Evolutionary conservation across 768 basidiomycete genomes (phyloP).

Genomic region (Galerina marginata): DNA sequence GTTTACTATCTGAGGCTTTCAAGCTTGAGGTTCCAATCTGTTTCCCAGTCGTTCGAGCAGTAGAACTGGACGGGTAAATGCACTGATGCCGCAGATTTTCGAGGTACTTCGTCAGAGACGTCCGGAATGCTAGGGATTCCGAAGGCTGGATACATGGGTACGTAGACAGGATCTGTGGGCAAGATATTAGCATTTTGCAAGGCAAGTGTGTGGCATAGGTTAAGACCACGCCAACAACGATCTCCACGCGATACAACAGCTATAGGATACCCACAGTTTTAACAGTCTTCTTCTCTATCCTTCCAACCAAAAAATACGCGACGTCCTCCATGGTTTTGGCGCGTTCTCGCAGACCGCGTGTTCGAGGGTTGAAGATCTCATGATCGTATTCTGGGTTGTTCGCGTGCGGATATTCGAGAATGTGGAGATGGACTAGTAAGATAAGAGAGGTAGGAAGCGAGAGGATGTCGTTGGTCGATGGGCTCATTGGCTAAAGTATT

Average conservation of each 20-base stretch:
- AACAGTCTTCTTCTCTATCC: conserved; percentile 44
- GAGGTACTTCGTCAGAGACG: conserved; percentile 54
- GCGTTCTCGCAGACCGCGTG: conserved; percentile 55
- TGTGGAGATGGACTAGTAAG: conserved; percentile 57
- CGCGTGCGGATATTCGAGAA: conserved; percentile 53
- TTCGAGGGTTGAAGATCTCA: conserved; percentile 48
- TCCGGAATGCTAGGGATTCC: conserved; percentile 55
- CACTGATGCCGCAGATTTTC: conserved; percentile 49
- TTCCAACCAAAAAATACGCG: conserved; percentile 52
- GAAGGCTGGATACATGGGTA: conserved; percentile 61
- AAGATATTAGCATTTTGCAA: neutral
- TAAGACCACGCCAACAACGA: neutral
- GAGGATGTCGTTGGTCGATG: neutral
- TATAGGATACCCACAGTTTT: conserved; percentile 27
- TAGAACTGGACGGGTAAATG: conserved; percentile 33
- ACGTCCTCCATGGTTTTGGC: conserved; percentile 58
- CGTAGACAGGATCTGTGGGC: conserved; percentile 46
- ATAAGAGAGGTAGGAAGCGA: conserved; percentile 48
- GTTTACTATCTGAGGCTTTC: neutral
- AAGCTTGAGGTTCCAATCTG: conserved; percentile 9
- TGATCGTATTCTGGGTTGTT: conserved; percentile 57
- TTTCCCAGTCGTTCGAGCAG: conserved; percentile 20
- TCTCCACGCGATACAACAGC: neutral
- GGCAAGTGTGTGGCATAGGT: too few relatives aligned
- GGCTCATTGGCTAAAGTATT: too few relatives aligned